Evolutionary conservation across 2,329 filamentous ascomycete species (phyloP).

Genomic region (Beauveria rudraprayagi): DNA sequence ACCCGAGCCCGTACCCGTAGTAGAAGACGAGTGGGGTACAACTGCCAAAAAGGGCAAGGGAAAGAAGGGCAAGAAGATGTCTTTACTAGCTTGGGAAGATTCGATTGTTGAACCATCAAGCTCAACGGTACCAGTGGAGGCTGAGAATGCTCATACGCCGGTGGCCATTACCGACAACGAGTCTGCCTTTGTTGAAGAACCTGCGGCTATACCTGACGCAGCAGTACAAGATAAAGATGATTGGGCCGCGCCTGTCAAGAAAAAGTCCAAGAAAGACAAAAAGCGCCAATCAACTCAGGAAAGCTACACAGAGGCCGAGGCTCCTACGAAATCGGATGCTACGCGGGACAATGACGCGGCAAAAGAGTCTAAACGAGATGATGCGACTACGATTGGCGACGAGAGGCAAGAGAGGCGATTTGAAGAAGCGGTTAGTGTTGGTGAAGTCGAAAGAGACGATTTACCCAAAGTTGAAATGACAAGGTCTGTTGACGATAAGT

Average conservation of each 20-base stretch:
- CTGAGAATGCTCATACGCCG: not conserved
- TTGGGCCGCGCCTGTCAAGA: conserved; percentile 3
- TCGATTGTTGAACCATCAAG: not conserved
- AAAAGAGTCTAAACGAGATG: not conserved
- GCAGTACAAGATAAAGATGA: not conserved
- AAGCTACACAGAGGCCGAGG: not conserved
- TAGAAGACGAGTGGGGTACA: not conserved
- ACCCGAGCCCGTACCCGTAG: not conserved
- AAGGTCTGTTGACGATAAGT: conserved; percentile 11
- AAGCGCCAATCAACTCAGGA: conserved; percentile 21
- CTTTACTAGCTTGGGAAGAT: not conserved
- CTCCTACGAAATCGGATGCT: conserved; percentile 15
- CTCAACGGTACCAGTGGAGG: not conserved
- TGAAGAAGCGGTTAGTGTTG: conserved; percentile 13
- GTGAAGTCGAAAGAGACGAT: conserved; percentile 10
- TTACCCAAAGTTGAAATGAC: conserved; percentile 11
- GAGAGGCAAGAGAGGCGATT: conserved; percentile 9
- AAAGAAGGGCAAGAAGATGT: conserved; percentile 11
- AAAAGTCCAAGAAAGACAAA: conserved; percentile 29
- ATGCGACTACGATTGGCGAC: conserved; percentile 6
- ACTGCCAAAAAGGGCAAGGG: conserved; percentile 3
- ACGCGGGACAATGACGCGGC: conserved; percentile 18
- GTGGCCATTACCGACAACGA: not conserved
- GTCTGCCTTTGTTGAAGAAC: not conserved
- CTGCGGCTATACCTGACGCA: not conserved